phyloP scores from a whole-genome alignment of 169 alveolate genomes.

The Babesia sp. region DNA sequence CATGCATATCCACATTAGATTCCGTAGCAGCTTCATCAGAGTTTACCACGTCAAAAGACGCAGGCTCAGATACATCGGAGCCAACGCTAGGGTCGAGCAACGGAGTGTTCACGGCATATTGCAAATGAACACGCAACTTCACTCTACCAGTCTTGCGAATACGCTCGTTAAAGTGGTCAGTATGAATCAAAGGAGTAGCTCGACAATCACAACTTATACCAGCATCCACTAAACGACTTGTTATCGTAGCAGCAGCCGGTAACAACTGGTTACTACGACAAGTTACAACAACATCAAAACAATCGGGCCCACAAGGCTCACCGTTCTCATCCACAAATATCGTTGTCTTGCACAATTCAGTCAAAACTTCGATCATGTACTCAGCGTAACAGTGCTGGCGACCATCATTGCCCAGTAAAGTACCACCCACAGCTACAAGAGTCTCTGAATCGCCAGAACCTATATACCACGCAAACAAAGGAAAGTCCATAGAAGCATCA shows the following conservation, averaged over 20 bases:
- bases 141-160: conserved; percentile 26
- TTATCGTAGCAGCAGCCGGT: conserved; percentile 50
- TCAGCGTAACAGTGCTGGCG: conserved; percentile 23
- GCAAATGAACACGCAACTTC: conserved; percentile 61
- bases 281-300: conserved; percentile 54
- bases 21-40: not conserved
- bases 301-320: not conserved
- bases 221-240: conserved; percentile 53
- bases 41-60: not conserved
- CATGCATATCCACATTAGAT: not conserved
- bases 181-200: conserved; percentile 58
- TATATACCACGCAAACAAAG: conserved; percentile 39
- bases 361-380: not conserved
- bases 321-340: not conserved
- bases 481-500: conserved; percentile 36
- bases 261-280: conserved; percentile 42
- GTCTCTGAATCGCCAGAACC: conserved; percentile 1
- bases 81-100: not conserved
- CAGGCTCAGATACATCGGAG: not conserved
- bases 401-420: conserved; percentile 12
- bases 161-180: conserved; percentile 58
- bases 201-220: conserved; percentile 65
- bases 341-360: not conserved
- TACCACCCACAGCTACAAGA: conserved; percentile 48
- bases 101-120: not conserved